Base-by-base conservation (phyloP, 148 eudicot species). In the Simmondsia chinensis region DNA sequence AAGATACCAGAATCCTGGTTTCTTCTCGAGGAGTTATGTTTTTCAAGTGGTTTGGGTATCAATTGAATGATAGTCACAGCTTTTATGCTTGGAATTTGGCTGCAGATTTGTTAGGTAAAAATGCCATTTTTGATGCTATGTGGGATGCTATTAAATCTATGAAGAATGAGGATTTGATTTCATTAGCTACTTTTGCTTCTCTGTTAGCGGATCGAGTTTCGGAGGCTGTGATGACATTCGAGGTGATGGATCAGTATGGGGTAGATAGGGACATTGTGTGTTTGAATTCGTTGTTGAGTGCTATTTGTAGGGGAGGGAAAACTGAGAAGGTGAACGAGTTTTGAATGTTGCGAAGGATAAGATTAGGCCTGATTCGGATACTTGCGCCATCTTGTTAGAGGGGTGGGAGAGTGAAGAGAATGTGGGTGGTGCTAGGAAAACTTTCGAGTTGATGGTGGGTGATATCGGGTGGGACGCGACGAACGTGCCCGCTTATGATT, bases 121-220 rank as follows among this genome's bases (percentile, higher is more conserved):
- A 87, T 68, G 22, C 54, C 1, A 39, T 77, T 60, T 88, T 77
- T 54, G 94, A 83, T 46, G 74, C 86, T 6, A 80, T 88, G 94
- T 88, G 96, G 96, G 91, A 80, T 38, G 96, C 96, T 1, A 59
- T 88, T 40, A 71, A 69, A 57, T 72, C 83, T 5, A 83, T 88
- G 94, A 73, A 57, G 53, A 71, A 71, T 34, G 68, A 48, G 25
- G 52, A 69, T 32, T n/a, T 83, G 34, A 51, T 88, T 36, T 70
- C 89, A 0, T 26, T 80, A 19, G 74, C 79, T 0, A 83, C 96
- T 5, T 88, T 88, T 63, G 78, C 77, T 0, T 83, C 83, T 69
- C 85, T 65, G 49, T 23, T 36, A 4, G 81, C 67, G 2, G 57
- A 61, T 42, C 50, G 68, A 0, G 79, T 71, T 5, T 53, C 50